Evolutionary conservation across 78 protist species (phyloP), one percentile per base, ranked within the genome.

Genomic region (Dictyostelium firmibasis): DNA sequence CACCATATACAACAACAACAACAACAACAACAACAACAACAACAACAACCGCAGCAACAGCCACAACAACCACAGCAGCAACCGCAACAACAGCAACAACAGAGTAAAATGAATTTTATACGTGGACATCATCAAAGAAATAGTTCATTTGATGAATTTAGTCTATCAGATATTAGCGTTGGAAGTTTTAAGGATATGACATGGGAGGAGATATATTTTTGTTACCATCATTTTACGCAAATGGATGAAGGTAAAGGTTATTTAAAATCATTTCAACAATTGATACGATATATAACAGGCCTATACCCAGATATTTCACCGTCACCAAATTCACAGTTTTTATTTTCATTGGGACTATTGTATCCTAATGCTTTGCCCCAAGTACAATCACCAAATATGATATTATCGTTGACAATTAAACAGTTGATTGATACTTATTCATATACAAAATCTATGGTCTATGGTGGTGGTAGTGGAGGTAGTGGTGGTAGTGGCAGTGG

Each of bases 91-190:
- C 83, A 41, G 43, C 83, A 77, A 29, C 23, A 25, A 44, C 36
- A 79, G 27, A 79, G 31, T 2, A 79, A 79, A 27, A 16, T 47
- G 13, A 41, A 47, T 79, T 79, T 35, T 79, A 25, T 35, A 72
- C 83, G 92, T 47, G 81, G 82, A 4, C 93, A 85, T 47, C 94
- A 88, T 33, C 94, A 88, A 33, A 83, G 94, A 53, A 88, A 88
- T 70, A 67, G 47, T 41, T 88, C 94, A 23, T 47, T 57, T 41
- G 93, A 76, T 16, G 88, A 64, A 2, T 83, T 64, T 35, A 38
- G 23, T n/a, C 41, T 83, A 38, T 57, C 35, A 57, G 31, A 75
- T 29, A 13, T 33, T 6, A 4, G 25, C 3, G 25, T 87, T 7
- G 93, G 93, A 10, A 38, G 35, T 11, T 79, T 35, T 75, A 74